phyloP scores from a whole-genome alignment of 371 early-diverging fungal species.

The Thermomucor indicae-seudaticae region DNA sequence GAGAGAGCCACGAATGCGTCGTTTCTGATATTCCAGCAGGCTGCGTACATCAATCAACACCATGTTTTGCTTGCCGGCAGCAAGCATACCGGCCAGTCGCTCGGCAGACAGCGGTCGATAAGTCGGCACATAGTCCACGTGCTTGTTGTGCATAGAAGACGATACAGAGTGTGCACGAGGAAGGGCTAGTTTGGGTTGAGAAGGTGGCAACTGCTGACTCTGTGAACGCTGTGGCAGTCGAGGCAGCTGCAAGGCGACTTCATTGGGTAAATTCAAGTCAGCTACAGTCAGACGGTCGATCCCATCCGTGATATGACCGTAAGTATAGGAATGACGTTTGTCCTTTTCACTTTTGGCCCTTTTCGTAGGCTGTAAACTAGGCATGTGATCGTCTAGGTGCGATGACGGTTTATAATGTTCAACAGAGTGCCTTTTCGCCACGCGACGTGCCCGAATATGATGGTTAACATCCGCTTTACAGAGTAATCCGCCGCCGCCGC shows the following conservation, averaged over 20 bases:
- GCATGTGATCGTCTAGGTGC: no score
- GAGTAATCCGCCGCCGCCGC: not conserved
- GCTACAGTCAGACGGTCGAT: not conserved
- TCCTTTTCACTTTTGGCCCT: not conserved
- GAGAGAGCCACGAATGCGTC: conserved; percentile 38
- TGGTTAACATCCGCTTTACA: not conserved
- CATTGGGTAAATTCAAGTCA: not conserved
- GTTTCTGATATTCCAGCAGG: conserved; percentile 37
- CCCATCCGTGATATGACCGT: not conserved
- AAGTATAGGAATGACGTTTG: not conserved
- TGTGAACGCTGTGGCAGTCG: not conserved
- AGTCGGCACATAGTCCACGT: not conserved
- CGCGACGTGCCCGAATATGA: no score
- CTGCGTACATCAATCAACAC: conserved; percentile 46
- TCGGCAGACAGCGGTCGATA: conserved; percentile 19
- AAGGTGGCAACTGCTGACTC: not conserved
- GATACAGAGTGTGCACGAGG: not conserved
- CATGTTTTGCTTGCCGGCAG: conserved; percentile 3
- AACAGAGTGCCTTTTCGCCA: no score
- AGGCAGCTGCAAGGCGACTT: no score
- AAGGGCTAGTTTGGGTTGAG: not conserved
- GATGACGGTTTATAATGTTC: not conserved
- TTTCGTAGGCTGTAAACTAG: not conserved
- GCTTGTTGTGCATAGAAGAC: not conserved
- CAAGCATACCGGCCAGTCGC: conserved; percentile 12